Base-by-base conservation (phyloP, 2,329 filamentous ascomycete species). In the Alternaria atra region DNA sequence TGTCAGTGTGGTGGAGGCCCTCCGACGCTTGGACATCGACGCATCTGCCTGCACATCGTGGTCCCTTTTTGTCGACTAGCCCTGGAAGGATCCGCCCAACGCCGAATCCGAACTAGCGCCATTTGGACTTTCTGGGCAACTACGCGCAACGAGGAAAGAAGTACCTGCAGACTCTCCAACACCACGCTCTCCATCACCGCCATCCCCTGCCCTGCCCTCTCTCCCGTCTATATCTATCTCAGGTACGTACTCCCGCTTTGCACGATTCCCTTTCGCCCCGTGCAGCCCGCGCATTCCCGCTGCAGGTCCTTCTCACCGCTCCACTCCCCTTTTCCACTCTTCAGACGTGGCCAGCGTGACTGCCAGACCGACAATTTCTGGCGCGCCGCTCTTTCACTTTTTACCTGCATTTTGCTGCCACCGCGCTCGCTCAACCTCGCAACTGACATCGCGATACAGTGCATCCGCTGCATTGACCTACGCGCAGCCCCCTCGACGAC, bases 401-500 rank as follows among this genome's bases (percentile, higher is more conserved):
- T 56, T 51, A 47, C 42, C 60, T 58, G 30, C 53, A 58, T 60
- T 47, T 55, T 53, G 58, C 65, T 47, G 52, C 63, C 56, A 62
- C 58, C 58, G 56, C 57, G 61, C 46, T 42, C 39, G 42, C 51
- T 58, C 66, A 61, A 71, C 61, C 66, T 54, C 59, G 66, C 71
- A 69, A 77, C 74, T 71, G 65, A 73, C 69, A 35, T 70, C 60
- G 53, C 63, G 65, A 65, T 72, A 65, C 74, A 77, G 75, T 75
- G 69, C 70, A 66, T 65, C 71, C 65, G 62, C 72, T 75, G 77
- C 76, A 78, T 79, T 79, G 77, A 77, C 76, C 77, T 73, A 64
- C 66, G 62, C 75, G 77, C 72, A 76, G 69, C 73, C 77, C 74
- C 71, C 63, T 66, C 71, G 64, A 67, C 64, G 66, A 62, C 68